These are phyloP conservation scores for Alloascoidea africana DNA, from an alignment of 805 yeast species.

Conservation along the genomic window DNA sequence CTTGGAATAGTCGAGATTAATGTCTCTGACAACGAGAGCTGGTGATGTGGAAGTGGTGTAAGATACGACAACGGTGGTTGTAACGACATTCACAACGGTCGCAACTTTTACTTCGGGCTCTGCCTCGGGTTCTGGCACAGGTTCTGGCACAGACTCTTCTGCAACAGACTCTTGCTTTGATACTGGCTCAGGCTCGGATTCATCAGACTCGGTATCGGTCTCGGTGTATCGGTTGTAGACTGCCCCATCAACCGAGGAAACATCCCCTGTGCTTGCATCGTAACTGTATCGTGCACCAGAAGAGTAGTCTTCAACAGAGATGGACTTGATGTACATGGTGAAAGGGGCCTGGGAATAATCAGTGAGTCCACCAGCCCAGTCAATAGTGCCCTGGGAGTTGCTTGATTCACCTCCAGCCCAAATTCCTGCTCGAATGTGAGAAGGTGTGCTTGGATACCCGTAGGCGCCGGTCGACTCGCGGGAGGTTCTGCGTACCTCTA, in stretches of 20 bases:
- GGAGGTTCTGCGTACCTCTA: conserved; percentile 43
- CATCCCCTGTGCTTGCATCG: conserved; percentile 23
- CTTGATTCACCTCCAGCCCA: conserved; percentile 35
- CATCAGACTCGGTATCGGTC: no score
- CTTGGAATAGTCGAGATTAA: no score
- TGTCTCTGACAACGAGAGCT: no score
- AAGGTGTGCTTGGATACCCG: conserved; percentile 89
- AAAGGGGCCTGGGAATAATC: conserved; percentile 31
- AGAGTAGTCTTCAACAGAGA: conserved; percentile 46
- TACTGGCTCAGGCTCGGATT: neutral
- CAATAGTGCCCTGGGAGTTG: conserved; percentile 44
- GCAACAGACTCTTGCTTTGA: neutral
- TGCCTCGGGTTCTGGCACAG: conserved; percentile 1
- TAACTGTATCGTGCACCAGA: conserved; percentile 27
- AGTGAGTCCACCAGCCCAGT: conserved; percentile 60
- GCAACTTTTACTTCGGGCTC: no score
- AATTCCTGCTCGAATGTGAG: conserved; percentile 45
- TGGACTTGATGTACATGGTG: conserved; percentile 41
- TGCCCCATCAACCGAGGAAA: conserved; percentile 24
- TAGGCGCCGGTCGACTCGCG: conserved; percentile 44
- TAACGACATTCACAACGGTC: no score
- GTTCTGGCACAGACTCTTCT: conserved; percentile 1
- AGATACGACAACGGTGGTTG: no score
- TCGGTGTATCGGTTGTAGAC: no score
- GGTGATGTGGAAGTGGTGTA: no score